Evolutionary conservation across 371 early-diverging fungal genomes (phyloP), one percentile per base, ranked within the genome.

Genomic region (Haplosporangium sp.): DNA sequence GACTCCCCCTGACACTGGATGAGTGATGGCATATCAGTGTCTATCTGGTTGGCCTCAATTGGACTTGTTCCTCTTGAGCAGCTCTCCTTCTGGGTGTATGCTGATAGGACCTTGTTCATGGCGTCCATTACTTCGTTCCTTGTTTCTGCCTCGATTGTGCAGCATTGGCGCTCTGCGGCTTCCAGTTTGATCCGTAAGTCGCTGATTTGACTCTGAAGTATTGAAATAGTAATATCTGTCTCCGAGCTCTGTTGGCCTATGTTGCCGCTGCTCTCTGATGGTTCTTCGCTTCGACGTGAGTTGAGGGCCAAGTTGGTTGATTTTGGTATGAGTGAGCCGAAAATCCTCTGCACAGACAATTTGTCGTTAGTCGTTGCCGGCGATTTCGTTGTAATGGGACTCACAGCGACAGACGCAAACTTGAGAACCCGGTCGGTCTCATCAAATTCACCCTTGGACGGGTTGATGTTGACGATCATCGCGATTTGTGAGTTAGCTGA

Each of bases 391-490:
- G 87, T 87, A 7, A 86, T 83, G 4, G 91, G 85, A 64, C 89
- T 86, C 59, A 86, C 89, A 1, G 92, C 90, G 0, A 88, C 89
- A 0, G 90, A 86, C 5, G 93, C 85, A 82, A 93, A 93, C 45
- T 91, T 88, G 80, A 93, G 85, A 11, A 92, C 88, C 51, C 87
- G 86, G 23, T 79, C 83, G 29, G 85, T 85, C 59, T 91, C 88
- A 71, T 91, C 83, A 83, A 88, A 88, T 37, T 89, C 80, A 41
- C 84, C 83, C 73, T 90, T 88, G 67, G 81, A 87, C 0, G 93
- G 91, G 62, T 92, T 90, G 16, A 89, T 84, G 61, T 89, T 90
- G n/a, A 92, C 90, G 3, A 93, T 82, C 86, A 93, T 84, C 55
- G 87, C 85, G 0, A 92, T 90, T 59, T 86, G 89, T 0, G 91